A percentile compares a stretch with the other conserved stretches of the same genome.
Evolutionary conservation across 2,329 filamentous ascomycete species (phyloP).

Genomic region (Verticillium albo-atrum): DNA sequence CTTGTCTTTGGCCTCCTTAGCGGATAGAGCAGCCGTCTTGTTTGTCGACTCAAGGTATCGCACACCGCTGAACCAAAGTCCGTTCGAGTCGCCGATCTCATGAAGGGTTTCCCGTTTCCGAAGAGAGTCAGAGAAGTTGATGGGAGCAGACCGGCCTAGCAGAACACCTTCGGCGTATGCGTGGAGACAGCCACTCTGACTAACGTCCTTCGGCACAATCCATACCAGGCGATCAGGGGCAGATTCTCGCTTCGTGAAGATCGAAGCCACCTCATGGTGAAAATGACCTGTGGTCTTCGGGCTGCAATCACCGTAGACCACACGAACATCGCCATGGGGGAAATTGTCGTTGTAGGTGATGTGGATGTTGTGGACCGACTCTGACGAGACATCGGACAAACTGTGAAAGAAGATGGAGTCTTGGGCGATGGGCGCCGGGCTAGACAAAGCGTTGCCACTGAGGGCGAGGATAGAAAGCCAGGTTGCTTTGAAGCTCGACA

Average conservation of each 20-base stretch:
- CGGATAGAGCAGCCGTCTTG: constrained; percentile 45
- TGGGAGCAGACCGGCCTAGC: neutral
- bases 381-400: neutral
- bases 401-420: constrained; percentile 3
- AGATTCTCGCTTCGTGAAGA: constrained; percentile 6
- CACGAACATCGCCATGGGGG: constrained; percentile 8
- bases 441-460: neutral
- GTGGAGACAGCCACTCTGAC: neutral
- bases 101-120: constrained; percentile 1
- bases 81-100: constrained; percentile 11
- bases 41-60: constrained; percentile 39
- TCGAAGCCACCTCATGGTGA: constrained; percentile 12
- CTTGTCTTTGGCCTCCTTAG: constrained; percentile 47
- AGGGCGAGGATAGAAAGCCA: constrained; percentile 1
- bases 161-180: neutral
- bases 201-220: constrained; percentile 13
- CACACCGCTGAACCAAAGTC: constrained; percentile 1
- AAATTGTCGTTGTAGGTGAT: constrained; percentile 10
- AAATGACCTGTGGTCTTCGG: constrained; percentile 9
- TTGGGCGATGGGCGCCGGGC: neutral
- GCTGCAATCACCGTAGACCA: constrained; percentile 15
- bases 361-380: constrained; percentile 14
- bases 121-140: neutral
- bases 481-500: neutral
- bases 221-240: constrained; percentile 16